Conservation (phyloP, 2,329 filamentous ascomycete genomes). For the Fusarium scirpi region DNA sequence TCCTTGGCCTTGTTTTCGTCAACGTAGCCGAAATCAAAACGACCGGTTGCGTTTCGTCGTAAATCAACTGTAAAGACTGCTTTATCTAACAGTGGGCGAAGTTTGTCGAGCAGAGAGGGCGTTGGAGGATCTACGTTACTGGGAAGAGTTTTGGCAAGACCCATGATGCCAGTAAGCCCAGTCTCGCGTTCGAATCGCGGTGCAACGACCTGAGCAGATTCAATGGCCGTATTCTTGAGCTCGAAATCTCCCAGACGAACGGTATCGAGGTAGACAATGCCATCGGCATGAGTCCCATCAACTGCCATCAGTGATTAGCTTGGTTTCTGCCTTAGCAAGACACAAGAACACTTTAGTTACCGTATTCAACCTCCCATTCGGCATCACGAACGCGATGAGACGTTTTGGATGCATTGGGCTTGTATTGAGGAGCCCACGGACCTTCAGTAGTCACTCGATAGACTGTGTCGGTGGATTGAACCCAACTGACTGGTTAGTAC, state of each 20-base stretch:
- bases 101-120: constrained; percentile 59
- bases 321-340: too few species aligned
- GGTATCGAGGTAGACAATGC: constrained; percentile 64
- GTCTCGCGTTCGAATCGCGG: constrained; percentile 57
- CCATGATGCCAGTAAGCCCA: constrained; percentile 63
- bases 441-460: constrained; percentile 52
- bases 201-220: constrained; percentile 61
- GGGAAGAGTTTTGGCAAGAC: constrained; percentile 61
- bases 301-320: constrained; percentile 45
- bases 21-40: constrained; percentile 65
- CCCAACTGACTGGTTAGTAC: constrained; percentile 58
- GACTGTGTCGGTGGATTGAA: constrained; percentile 63
- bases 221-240: constrained; percentile 60
- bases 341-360: constrained; percentile 35
- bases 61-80: constrained; percentile 65
- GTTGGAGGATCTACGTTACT: constrained; percentile 59
- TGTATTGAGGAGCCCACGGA: constrained; percentile 56
- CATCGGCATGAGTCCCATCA: constrained; percentile 59
- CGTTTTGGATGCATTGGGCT: constrained; percentile 60
- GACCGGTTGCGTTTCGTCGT: constrained; percentile 59
- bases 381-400: constrained; percentile 56
- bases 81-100: constrained; percentile 55
- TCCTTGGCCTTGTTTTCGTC: constrained; percentile 55
- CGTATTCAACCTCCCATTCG: constrained; percentile 63
- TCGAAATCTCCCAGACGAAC: constrained; percentile 60